Evolutionary conservation across 2,329 filamentous ascomycete genomes (phyloP), one percentile per base, ranked within the genome.

Genomic region (Pseudocercospora crystallina): DNA sequence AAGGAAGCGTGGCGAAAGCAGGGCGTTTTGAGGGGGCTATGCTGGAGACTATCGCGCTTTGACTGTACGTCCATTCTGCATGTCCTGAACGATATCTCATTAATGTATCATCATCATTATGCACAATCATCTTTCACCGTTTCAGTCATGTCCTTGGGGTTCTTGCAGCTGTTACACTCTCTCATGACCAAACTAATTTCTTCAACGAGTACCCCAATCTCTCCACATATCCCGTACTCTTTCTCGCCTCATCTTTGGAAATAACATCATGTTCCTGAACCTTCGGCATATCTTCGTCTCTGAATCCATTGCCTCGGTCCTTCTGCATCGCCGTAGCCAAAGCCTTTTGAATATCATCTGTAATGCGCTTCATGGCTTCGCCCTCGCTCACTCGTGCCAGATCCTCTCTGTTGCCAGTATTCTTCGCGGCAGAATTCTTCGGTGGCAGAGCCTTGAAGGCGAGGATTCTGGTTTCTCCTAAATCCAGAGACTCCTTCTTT

Each of bases 151-250:
- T 26, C 20, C 20, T 26, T 26, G 20, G 4, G 20, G 7, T 26
- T 26, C 20, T 26, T 7, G 20, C 20, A 26, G 4, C 20, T 4
- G 20, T 7, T 26, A 7, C 20, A 3, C 4, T 26, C 7, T 3
- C 20, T 52, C 33, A 82, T 2, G 79, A 78, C 94, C 94, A 97
- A 10, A 99, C 90, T 67, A 97, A 73, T 76, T 89, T 95, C 81
- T 96, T 96, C 63, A 97, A 79, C 52, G 86, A 87, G 75, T 97
- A 90, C 1, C 90, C 89, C 64, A 95, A 72, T 68, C 92, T 86
- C 71, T 96, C 92, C 45, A 97, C 69, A 61, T 95, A 78, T 0
- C 90, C 89, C 0, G 92, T 96, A 54, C 86, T 90, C 75, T 82
- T 87, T 78, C 83, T 92, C 49, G 94, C 94, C 65, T 96, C 90